phyloP scores from a whole-genome alignment of 1,284 basidiomycete genomes.

The Ustilago trichophora region DNA sequence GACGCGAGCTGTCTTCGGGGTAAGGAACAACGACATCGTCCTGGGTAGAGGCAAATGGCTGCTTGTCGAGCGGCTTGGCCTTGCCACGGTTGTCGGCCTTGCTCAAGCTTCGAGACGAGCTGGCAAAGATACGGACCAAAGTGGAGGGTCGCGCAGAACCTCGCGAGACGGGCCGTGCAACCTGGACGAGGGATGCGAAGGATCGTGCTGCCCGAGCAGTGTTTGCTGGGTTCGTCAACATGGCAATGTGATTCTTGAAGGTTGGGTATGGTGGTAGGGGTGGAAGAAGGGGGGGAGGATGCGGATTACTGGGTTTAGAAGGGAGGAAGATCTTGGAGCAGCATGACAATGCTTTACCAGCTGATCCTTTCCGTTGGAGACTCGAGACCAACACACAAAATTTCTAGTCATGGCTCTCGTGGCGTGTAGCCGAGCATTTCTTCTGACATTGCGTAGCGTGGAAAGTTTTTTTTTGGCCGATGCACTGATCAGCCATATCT shows the following conservation, averaged over 20 bases:
- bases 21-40: slow-evolving; percentile 41
- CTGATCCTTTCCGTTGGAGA: slow-evolving; percentile 13
- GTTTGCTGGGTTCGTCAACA: slow-evolving; percentile 17
- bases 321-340: too few species aligned
- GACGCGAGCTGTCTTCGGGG: slow-evolving; percentile 38
- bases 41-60: slow-evolving; percentile 33
- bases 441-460: slow-evolving; percentile 1
- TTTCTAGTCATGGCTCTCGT: background rate
- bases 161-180: slow-evolving; percentile 8
- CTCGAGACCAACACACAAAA: slow-evolving; percentile 1
- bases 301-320: too few species aligned
- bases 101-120: slow-evolving; percentile 27
- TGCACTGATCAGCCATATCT: slow-evolving; percentile 20
- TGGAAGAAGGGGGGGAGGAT: too few species aligned
- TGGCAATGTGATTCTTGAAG: background rate
- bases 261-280: slow-evolving; percentile 5
- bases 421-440: too few species aligned
- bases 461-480: slow-evolving; percentile 14
- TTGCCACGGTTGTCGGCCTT: too few species aligned
- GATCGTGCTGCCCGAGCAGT: slow-evolving; percentile 22
- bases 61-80: slow-evolving; percentile 18
- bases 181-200: slow-evolving; percentile 11
- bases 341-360: too few species aligned
- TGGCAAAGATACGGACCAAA: slow-evolving; percentile 20
- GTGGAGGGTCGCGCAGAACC: background rate